Evolutionary conservation across 768 basidiomycete genomes (phyloP), one percentile per base, ranked within the genome.

Genomic region (Mycena haematopus): DNA sequence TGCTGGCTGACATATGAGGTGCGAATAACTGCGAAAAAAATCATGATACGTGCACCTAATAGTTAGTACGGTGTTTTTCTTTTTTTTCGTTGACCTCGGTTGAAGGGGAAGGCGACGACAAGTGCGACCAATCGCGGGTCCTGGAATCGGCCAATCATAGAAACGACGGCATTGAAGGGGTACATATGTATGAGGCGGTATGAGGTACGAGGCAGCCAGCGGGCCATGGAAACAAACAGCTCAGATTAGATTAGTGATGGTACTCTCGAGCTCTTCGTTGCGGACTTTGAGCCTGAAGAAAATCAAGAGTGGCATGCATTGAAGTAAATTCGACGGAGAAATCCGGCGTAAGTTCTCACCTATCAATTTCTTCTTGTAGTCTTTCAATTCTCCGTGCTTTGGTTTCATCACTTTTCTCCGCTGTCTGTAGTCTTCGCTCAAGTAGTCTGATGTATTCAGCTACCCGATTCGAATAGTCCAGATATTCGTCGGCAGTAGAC

Each of bases 361-460:
- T 58, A 49, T 70, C 60, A 35, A 74, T 68, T 42, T 74, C 71
- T 40, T 69, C 60, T 52, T 75, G 68, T 33, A 79, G 60, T 47
- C 70, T 65, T 10, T 56, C 56, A 35, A 80, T 78, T 58, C 70
- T 72, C 44, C 62, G 68, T 33, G 69, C 69, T 63, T 81, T 82
- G 5, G 69, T 70, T 4, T 69, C 68, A 15, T 74, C 76, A 25
- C 76, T 73, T 46, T 76, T 73, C 46, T 74, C 75, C 50, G 77
- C 70, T 22, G 80, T 78, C 10, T 66, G 65, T 11, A 72, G 63
- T 57, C 76, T 77, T 38, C 78, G 73, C 62, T 84, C 80, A 38
- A 83, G 73, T 55, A 73, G 75, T 35, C 62, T 62, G 44, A 83
- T 70, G 24, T 45, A 24, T 29, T 45, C 50, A 17, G 53, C 47